Conservation (phyloP, 139 green algal genomes). For the Chlamydomonas sp. region DNA sequence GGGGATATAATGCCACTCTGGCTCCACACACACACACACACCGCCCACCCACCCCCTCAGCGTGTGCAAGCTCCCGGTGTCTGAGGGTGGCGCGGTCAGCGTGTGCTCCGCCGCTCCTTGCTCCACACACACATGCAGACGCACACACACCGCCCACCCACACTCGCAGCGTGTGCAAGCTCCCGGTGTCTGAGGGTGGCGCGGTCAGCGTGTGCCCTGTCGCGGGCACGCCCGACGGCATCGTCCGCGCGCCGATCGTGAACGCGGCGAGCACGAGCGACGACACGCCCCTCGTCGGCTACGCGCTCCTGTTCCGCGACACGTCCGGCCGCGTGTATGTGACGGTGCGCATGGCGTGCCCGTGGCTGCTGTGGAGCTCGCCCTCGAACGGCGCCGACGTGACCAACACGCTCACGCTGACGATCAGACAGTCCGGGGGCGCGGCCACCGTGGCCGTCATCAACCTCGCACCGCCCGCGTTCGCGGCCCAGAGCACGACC, state of each 20-base stretch:
- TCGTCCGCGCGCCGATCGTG: neutral
- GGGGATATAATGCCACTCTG: too few species aligned
- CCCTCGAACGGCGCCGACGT: neutral
- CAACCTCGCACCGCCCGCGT: neutral
- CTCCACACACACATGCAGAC: too few species aligned
- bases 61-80: too few species aligned
- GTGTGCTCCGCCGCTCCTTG: too few species aligned
- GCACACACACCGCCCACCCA: too few species aligned
- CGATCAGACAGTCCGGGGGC: neutral
- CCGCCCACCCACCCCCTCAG: too few species aligned
- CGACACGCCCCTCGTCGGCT: neutral
- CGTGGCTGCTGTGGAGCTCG: neutral
- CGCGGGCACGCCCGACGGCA: too few species aligned
- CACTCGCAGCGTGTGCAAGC: too few species aligned
- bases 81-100: too few species aligned
- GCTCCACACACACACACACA: too few species aligned
- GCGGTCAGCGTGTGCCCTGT: too few species aligned
- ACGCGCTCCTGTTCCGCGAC: conserved; percentile 3
- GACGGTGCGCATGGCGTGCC: neutral
- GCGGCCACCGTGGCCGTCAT: neutral
- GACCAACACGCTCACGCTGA: neutral
- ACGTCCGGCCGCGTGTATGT: conserved; percentile 3
- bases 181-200: too few species aligned
- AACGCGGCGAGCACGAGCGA: neutral
- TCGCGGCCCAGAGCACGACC: neutral